phyloP scores from a whole-genome alignment of 352 stramenopile genomes.

The Globisporangium spinosum region DNA sequence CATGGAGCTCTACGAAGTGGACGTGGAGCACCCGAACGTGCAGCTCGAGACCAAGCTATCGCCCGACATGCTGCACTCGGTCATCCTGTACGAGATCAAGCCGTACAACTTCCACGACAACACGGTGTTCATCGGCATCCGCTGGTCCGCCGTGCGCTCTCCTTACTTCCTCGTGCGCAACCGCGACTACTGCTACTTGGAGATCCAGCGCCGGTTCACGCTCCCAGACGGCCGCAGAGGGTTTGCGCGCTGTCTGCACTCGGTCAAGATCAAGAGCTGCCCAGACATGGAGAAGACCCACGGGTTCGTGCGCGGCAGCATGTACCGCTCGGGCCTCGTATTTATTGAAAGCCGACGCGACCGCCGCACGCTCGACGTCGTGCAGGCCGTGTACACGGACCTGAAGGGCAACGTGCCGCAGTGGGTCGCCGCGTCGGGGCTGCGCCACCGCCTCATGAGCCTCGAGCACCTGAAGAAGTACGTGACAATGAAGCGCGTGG shows the following conservation, averaged over 20 bases:
- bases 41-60: constrained; percentile 72
- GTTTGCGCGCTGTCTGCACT: constrained; percentile 76
- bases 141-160: constrained; percentile 66
- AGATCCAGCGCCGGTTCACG: constrained; percentile 70
- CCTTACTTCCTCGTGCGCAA: constrained; percentile 74
- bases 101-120: constrained; percentile 47
- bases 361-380: constrained; percentile 63
- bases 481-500: constrained; percentile 74
- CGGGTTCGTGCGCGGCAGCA: constrained; percentile 72
- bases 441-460: constrained; percentile 64
- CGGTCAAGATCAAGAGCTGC: constrained; percentile 84
- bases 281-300: constrained; percentile 79
- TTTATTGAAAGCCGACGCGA: constrained; percentile 77
- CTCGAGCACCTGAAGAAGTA: constrained; percentile 80
- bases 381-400: constrained; percentile 81
- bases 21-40: constrained; percentile 69
- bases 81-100: constrained; percentile 76
- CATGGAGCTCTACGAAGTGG: constrained; percentile 71
- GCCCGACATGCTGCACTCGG: constrained; percentile 71
- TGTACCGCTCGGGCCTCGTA: constrained; percentile 79
- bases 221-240: constrained; percentile 50
- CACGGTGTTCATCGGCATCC: constrained; percentile 71
- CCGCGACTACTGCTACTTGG: constrained; percentile 74
- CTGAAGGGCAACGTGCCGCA: constrained; percentile 75
- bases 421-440: constrained; percentile 58